Evolutionary conservation across 495 filamentous ascomycete species (phyloP).

Genomic region (Penicillium flavigenum): DNA sequence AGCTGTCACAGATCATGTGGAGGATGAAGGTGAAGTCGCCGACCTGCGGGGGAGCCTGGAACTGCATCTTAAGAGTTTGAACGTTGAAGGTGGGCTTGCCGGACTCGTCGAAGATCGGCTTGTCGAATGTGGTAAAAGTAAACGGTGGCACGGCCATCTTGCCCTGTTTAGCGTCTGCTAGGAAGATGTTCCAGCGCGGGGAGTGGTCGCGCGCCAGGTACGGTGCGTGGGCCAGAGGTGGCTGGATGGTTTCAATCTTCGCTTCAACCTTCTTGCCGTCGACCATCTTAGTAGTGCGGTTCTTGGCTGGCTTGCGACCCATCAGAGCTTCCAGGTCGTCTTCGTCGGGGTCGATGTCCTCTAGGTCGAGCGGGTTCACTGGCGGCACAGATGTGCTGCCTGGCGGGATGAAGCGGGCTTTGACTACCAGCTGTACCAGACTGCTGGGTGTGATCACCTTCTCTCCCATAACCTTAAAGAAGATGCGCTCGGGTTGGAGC

Average conservation of each 20-base stretch:
- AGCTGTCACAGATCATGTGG: conserved; percentile 90
- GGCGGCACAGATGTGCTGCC: conserved; percentile 70
- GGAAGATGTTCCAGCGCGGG: conserved; percentile 88
- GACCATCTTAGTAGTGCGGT: conserved; percentile 54
- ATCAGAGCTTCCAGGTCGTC: conserved; percentile 86
- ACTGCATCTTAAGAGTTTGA: conserved; percentile 96
- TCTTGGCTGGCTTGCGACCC: conserved; percentile 67
- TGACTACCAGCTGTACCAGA: conserved; percentile 89
- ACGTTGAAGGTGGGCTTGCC: conserved; percentile 85
- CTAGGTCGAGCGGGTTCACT: conserved; percentile 73
- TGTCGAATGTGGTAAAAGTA: conserved; percentile 85
- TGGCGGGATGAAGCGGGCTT: conserved; percentile 90
- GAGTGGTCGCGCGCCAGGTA: conserved; percentile 86
- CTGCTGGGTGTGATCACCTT: conserved; percentile 88
- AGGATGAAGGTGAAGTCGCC: conserved; percentile 91
- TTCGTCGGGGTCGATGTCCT: conserved; percentile 90
- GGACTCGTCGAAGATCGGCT: conserved; percentile 69
- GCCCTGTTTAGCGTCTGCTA: conserved; percentile 88
- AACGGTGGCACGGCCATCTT: conserved; percentile 95
- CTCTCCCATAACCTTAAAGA: conserved; percentile 98
- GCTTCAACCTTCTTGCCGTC: conserved; percentile 52
- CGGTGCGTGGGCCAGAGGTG: conserved; percentile 83
- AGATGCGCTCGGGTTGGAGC: conserved; percentile 85
- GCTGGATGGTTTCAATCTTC: conserved; percentile 62
- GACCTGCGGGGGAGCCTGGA: conserved; percentile 89